phyloP scores from a whole-genome alignment of 192 early-diverging fungal genomes.

The Gonapodya prolifera region DNA sequence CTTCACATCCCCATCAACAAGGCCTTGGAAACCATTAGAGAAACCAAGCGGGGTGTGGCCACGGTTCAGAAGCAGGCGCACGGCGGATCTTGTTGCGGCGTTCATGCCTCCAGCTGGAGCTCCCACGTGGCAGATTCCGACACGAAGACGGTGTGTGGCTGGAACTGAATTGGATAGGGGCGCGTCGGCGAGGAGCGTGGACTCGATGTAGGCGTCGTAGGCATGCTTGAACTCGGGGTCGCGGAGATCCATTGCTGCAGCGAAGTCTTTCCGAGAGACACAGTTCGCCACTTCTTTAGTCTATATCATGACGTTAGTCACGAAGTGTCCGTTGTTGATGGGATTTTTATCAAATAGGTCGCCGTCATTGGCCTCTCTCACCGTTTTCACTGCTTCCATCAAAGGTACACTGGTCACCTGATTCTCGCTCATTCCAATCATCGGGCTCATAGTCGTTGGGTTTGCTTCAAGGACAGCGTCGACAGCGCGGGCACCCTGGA shows the following conservation, averaged over 20 bases:
- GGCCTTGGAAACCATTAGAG: slow-evolving; percentile 82
- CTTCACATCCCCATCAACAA: slow-evolving; percentile 67
- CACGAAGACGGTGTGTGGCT: slow-evolving; percentile 53
- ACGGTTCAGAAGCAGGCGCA: slow-evolving; percentile 69
- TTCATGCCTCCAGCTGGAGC: slow-evolving; percentile 98
- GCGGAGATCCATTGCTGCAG: slow-evolving; percentile 75
- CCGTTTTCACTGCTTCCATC: slow-evolving; percentile 83
- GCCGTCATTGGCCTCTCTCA: slow-evolving; percentile 20
- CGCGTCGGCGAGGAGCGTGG: slow-evolving; percentile 21
- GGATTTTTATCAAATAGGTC: too few relatives aligned
- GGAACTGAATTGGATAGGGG: too few relatives aligned
- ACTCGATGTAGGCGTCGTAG: slow-evolving; percentile 35
- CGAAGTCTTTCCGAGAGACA: slow-evolving; percentile 73
- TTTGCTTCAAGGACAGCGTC: slow-evolving; percentile 78
- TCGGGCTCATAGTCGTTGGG: slow-evolving; percentile 72
- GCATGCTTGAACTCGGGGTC: slow-evolving; percentile 61
- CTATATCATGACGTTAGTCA: slow-evolving; percentile 15
- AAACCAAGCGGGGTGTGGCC: slow-evolving; percentile 82
- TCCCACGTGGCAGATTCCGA: slow-evolving; percentile 86
- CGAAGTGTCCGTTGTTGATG: not conserved
- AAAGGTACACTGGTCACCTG: slow-evolving; percentile 72
- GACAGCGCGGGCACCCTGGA: slow-evolving; percentile 88
- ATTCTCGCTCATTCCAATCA: slow-evolving; percentile 89
- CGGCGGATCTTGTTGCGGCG: slow-evolving; percentile 78
- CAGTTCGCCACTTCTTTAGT: slow-evolving; percentile 79